Conservation (phyloP, 495 filamentous ascomycete genomes). For the Aspergillus mulundensis region DNA sequence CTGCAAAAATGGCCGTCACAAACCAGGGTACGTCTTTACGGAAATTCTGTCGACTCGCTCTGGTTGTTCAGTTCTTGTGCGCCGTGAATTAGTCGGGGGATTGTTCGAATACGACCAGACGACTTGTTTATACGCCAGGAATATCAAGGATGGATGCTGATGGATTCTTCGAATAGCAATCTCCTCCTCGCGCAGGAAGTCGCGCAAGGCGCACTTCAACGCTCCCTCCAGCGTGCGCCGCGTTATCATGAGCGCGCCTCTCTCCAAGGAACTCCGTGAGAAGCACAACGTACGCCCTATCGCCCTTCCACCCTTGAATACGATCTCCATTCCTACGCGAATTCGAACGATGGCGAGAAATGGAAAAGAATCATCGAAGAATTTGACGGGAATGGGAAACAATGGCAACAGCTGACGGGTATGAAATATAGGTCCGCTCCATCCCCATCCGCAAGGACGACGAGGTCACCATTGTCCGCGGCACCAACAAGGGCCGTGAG, state of each 20-base stretch:
- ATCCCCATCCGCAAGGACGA: conserved; percentile 99
- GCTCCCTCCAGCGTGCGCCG: conserved; percentile 90
- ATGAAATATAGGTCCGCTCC: conserved; percentile 68
- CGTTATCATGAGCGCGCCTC: conserved; percentile 86
- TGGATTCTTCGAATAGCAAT: conserved; percentile 23
- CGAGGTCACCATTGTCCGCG: conserved; percentile 84
- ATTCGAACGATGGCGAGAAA: neutral
- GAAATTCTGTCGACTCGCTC: neutral
- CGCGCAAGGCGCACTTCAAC: conserved; percentile 92
- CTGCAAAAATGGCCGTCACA: conserved; percentile 38
- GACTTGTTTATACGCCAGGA: neutral
- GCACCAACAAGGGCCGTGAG: conserved; percentile 89
- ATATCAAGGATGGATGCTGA: neutral
- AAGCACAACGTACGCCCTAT: conserved; percentile 68
- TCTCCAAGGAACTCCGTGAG: conserved; percentile 92
- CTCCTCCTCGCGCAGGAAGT: conserved; percentile 89
- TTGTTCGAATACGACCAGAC: neutral
- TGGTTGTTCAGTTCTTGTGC: neutral
- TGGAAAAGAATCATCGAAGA: neutral
- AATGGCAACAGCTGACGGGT: conserved; percentile 54
- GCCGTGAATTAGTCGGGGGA: neutral
- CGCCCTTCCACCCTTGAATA: neutral
- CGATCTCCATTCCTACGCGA: neutral
- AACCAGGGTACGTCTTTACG: conserved; percentile 35
- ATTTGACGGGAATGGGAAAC: conserved; percentile 73